Evolutionary conservation across 768 basidiomycete species (phyloP), one percentile per base, ranked within the genome.

Genomic region (Agrocybe pediades): DNA sequence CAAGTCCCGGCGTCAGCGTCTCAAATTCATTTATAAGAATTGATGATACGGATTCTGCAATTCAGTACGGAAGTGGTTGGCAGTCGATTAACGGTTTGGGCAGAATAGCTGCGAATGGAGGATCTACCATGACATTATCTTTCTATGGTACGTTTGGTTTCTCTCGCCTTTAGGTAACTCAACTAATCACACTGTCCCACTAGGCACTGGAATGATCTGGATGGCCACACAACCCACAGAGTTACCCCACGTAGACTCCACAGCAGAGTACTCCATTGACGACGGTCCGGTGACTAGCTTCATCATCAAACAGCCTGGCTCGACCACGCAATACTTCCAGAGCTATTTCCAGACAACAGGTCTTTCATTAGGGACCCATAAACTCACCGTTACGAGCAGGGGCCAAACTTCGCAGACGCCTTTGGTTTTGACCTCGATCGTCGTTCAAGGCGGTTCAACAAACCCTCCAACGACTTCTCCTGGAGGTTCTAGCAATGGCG

Each of bases 121-220:
- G 65, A 1, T 53, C 68, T 2, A 54, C 55, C 2, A 45, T 62
- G 2, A 52, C 44, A 13, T 56, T 64, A 33, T 49, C 55, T 11
- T 68, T 68, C 44, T 62, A 59, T 42, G 67, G 67, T 65, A 26
- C 13, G 65, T 55, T 26, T 13, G 21, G 40, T 42, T 20, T 13
- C 13, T 3, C 26, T n/a, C 17, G 16, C 21, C 16, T 17, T 42
- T 23, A 39, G 36, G 20, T 15, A 3, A 16, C 17, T 25, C 29
- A 17, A 20, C 41, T 8, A 41, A 43, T 29, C 20, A n/a, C 40
- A 21, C 41, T 41, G 17, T 15, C 16, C 19, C 9, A 9, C 6
- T 44, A 71, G 69, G 69, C 0, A 68, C 60, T 9, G 61, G 58
- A 3, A 51, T 69, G 8, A 64, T 50, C 9, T 66, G 65, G 64